Evolutionary conservation across 1,284 basidiomycete genomes (phyloP), one percentile per base, ranked within the genome.

Genomic region (Sporisorium graminicola): DNA sequence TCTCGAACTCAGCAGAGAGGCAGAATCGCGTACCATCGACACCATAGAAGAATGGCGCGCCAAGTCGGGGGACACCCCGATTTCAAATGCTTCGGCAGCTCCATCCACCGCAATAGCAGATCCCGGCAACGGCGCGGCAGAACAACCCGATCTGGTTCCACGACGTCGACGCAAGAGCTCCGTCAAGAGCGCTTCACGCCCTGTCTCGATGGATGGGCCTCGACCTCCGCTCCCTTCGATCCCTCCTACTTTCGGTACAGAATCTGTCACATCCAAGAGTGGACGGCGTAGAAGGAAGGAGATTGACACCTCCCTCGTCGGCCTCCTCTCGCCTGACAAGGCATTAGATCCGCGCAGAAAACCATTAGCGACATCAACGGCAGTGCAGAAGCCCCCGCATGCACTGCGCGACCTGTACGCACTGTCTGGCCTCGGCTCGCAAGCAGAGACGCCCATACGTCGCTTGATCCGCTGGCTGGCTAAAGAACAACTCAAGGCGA

Each of bases 361-460:
- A 27, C n/a, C 29, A 29, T 12, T 46, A 22, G n/a, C 51, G 29
- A 8, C 46, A 26, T 26, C 59, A 16, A 18, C 62, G 14, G 33
- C 29, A 18, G 18, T 47, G 7, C 29, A 55, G 14, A 24, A 40
- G 4, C 57, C 52, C 9, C 57, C 60, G 8, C 46, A 61, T n/a
- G 67, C 51, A 18, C 24, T 77, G 31, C 65, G 65, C 24, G 69
- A 70, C 29, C 57, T 71, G 1, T 65, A 74, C 43, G 58, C 60
- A 13, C 55, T 68, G 9, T 61, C 71, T 7, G 65, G 69, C 37
- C 31, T 62, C 27, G 64, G 61, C 51, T 59, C 65, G 16, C 70
- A 75, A 56, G 65, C 66, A 22, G 70, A 78, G 18, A 80, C 82
- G 35, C 82, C 82, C 8, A 37, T 82, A 5, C 74, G 82, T 24